phyloP scores from a whole-genome alignment of 176 grass and related monocot species.

The Zoysia japonica region DNA sequence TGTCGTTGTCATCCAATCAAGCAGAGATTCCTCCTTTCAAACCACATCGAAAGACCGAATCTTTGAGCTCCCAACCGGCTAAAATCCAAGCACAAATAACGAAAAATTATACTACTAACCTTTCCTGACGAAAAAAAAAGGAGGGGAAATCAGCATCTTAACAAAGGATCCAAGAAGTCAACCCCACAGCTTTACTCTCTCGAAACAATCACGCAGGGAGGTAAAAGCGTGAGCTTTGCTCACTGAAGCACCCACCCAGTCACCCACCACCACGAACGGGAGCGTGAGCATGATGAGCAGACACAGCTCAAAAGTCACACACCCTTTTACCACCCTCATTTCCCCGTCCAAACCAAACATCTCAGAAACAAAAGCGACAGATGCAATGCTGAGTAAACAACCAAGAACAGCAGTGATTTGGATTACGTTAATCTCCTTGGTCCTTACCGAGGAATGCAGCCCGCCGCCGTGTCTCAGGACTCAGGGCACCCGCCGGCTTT shows the following conservation, averaged over 20 bases:
- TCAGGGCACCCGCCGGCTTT: background rate
- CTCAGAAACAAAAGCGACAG: constrained; percentile 1
- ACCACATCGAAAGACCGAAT: constrained; percentile 2
- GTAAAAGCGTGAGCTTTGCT: constrained; percentile 18
- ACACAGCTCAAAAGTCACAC: constrained; percentile 31
- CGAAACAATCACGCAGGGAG: constrained; percentile 2
- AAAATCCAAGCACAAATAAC: constrained; percentile 1
- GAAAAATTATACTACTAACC: background rate
- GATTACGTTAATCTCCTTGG: too few relatives aligned
- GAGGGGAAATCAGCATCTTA: background rate
- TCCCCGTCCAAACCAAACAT: background rate
- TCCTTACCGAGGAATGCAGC: background rate
- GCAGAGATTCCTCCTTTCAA: background rate
- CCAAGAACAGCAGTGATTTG: background rate
- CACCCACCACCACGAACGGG: constrained; percentile 11
- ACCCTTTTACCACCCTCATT: background rate
- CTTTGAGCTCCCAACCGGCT: constrained; percentile 8
- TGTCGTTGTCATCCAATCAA: background rate
- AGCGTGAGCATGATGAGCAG: background rate
- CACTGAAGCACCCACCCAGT: constrained; percentile 14
- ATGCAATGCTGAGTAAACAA: constrained; percentile 3
- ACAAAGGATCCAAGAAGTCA: background rate
- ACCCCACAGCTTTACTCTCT: constrained; percentile 21
- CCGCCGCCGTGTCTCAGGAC: background rate
- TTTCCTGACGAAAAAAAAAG: background rate